Conservation (phyloP, 257 asterid genomes). For the Schizonepeta tenuifolia region DNA sequence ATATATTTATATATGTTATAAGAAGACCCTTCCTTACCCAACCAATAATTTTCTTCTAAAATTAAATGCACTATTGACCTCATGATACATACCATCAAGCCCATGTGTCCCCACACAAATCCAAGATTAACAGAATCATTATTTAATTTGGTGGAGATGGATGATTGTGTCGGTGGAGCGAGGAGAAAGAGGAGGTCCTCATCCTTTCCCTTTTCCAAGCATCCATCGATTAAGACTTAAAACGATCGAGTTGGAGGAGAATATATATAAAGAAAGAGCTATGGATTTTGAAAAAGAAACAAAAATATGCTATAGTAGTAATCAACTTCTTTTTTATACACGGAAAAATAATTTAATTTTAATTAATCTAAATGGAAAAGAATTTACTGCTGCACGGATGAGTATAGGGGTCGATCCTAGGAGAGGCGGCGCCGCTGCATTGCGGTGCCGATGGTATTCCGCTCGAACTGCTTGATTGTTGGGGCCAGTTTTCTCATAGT, state of each 20-base stretch:
- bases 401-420: background rate
- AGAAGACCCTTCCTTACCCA: background rate
- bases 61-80: background rate
- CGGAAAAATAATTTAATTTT: conserved; percentile 19
- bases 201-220: background rate
- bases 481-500: conserved; percentile 57
- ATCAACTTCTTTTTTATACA: conserved; percentile 33
- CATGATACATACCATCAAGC: background rate
- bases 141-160: background rate
- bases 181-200: background rate
- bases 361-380: background rate
- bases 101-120: conserved; percentile 13
- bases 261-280: too few species aligned
- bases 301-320: conserved; percentile 1
- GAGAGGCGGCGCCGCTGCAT: conserved; percentile 8
- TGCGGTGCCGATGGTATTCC: conserved; percentile 41
- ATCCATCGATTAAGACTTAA: background rate
- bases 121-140: conserved; percentile 1
- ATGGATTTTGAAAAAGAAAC: background rate
- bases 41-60: conserved; percentile 8
- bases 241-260: too few species aligned
- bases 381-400: background rate
- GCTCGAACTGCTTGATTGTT: conserved; percentile 57
- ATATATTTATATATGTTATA: too few species aligned
- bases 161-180: conserved; percentile 34